Conservation (phyloP, 2,329 filamentous ascomycete species). For the Fusarium pininemorale region DNA sequence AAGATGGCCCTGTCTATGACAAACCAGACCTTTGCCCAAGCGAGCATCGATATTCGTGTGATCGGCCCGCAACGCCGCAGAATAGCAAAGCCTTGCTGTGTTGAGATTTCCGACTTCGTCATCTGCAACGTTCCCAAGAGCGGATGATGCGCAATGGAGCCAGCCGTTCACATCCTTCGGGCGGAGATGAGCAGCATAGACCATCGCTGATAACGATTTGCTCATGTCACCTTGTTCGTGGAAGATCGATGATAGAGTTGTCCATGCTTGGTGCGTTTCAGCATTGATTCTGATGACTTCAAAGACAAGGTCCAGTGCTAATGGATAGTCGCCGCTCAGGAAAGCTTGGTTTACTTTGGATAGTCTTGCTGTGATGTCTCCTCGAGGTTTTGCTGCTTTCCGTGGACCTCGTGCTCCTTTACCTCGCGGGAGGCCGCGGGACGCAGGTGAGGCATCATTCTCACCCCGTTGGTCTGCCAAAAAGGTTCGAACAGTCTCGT, state of each 20-base stretch:
- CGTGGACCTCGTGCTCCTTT: conserved; percentile 57
- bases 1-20: conserved; percentile 64
- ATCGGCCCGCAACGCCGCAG: conserved; percentile 67
- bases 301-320: conserved; percentile 66
- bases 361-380: conserved; percentile 75
- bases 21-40: conserved; percentile 67
- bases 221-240: conserved; percentile 66
- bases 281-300: conserved; percentile 75
- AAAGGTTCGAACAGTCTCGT: conserved; percentile 54
- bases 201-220: conserved; percentile 66
- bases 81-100: conserved; percentile 67
- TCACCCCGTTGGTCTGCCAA: conserved; percentile 50
- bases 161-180: conserved; percentile 69
- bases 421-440: conserved; percentile 37
- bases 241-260: conserved; percentile 67
- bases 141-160: conserved; percentile 67
- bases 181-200: conserved; percentile 70
- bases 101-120: conserved; percentile 60
- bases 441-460: conserved; percentile 21
- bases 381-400: conserved; percentile 73
- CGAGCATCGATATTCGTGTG: conserved; percentile 66
- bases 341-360: conserved; percentile 74
- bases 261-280: conserved; percentile 73
- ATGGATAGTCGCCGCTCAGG: conserved; percentile 67
- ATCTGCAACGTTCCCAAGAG: conserved; percentile 58